Evolutionary conservation across 352 stramenopile species (phyloP), one percentile per base, ranked within the genome.

Genomic region (Phytophthora fragariaefolia): DNA sequence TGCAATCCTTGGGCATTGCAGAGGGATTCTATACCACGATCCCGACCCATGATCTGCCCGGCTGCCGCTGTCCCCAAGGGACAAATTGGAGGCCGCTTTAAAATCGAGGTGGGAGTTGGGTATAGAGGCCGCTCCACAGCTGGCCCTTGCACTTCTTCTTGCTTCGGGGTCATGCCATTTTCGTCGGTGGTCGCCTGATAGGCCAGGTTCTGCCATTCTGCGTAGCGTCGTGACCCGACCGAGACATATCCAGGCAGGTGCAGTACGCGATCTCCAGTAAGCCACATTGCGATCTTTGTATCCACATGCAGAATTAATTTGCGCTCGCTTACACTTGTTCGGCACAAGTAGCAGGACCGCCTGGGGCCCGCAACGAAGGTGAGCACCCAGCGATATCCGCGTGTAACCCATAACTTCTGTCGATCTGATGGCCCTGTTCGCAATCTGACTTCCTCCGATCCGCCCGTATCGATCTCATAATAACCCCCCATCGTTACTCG

Each of bases 251-350:
- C 60, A 26, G 50, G 60, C 12, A 49, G 30, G 2, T 51, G 26
- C 9, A 43, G 61, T 26, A 63, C 46, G 13, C 49, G 28, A 36
- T 53, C 53, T 1, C 18, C n/a, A 2, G 42, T 6, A 0, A 68
- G 24, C 60, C 50, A 68, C 27, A 68, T 68, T 1, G n/a, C 60
- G 2, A 68, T n/a, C 3, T 2, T 28, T 45, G 6, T 26, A 30
- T 23, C 20, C 9, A 12, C 20, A 28, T 56, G 24, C 32, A 63
- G 3, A 2, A 22, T 51, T 7, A 61, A 30, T 8, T 17, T 30
- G 0, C 42, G 28, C 3, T 62, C 60, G 26, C 51, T 28, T 2
- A 63, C 12, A 18, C 59, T 66, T 2, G 58, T 66, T n/a, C 54
- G 7, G 12, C 15, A 23, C 23, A 66, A 10, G 22, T 54, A 65